A percentile compares a stretch with the other conserved stretches of the same genome.
These are phyloP conservation scores for Daldinia loculata DNA, from an alignment of 495 filamentous ascomycete species.

Conservation along the genomic window DNA sequence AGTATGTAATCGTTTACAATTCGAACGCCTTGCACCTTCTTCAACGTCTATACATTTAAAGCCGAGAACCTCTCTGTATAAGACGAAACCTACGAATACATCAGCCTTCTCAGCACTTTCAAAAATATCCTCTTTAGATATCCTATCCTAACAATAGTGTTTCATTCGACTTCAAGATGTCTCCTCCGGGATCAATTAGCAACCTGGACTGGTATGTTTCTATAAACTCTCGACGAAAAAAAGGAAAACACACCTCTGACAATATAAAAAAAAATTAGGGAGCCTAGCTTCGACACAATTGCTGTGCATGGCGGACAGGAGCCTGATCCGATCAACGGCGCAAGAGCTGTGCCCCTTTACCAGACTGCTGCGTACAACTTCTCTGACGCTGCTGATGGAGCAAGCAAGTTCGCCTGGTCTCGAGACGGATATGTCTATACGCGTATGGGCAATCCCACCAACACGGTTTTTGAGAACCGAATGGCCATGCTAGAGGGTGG, in stretches of 20 bases:
- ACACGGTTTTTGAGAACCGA: constrained; percentile 52
- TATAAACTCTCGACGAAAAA: constrained; percentile 5
- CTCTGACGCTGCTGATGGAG: constrained; percentile 54
- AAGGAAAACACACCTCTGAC: constrained; percentile 30
- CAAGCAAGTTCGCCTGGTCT: constrained; percentile 54
- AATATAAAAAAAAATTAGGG: constrained; percentile 29
- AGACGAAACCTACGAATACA: neutral
- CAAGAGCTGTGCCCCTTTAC: constrained; percentile 53
- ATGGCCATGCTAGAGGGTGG: constrained; percentile 56
- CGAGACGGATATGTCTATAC: constrained; percentile 56
- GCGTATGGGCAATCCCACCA: constrained; percentile 55
- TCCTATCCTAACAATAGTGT: neutral
- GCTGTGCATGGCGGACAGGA: constrained; percentile 54
- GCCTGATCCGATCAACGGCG: constrained; percentile 54
- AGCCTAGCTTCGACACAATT: constrained; percentile 52
- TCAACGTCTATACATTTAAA: constrained; percentile 28
- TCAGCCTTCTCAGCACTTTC: neutral
- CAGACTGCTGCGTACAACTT: constrained; percentile 56
- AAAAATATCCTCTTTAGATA: constrained; percentile 6
- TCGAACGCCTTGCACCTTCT: neutral
- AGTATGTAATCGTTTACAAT: neutral
- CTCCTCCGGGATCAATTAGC: constrained; percentile 46
- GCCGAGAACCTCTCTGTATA: constrained; percentile 24
- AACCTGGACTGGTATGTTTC: constrained; percentile 45
- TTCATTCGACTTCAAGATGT: constrained; percentile 32